Evolutionary conservation across 768 basidiomycete genomes (phyloP), one percentile per base, ranked within the genome.

Genomic region (Amanita molliuscula): DNA sequence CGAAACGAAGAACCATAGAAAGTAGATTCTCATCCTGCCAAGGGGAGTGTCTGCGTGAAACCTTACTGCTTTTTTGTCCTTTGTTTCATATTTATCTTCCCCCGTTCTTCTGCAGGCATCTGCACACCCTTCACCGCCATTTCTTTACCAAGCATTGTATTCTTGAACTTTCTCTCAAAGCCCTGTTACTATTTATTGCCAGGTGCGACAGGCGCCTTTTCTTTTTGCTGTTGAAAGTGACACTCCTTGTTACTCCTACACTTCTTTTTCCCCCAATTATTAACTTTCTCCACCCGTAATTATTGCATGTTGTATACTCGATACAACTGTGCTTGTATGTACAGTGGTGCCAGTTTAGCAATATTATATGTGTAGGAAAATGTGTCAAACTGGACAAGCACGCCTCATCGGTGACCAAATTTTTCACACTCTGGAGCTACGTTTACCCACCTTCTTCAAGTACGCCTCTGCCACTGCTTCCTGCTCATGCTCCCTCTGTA

Each of bases 241-340:
- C 33, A 47, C 46, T 35, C 44, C 35, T 18, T 20, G 21, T 23
- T 26, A 36, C 25, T 28, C 21, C 46, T 23, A 33, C 8, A 36
- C 16, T 13, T 25, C 6, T 42, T 26, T 42, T 42, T 15, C 4
- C 11, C 15, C 6, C 26, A 28, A 28, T 31, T 31, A 31, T 31
- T 42, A 15, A 16, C 34, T 47, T 47, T 37, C 26, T 16, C 21
- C 18, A 15, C 9, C 21, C 34, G n/a, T 47, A 47, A 47, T 47
- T 47, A 47, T 47, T 47, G 46, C 46, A 34, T 37, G 46, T 47
- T 47, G 46, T 47, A 38, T 28, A 35, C 25, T n/a, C 25, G 33
- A 47, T 33, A 21, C 41, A 47, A 37, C 29, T 35, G 33, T 47
- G 10, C 20, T 25, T 43, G 23, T 26, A 26, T 47, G 46, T 37